Conservation (phyloP, 1,139 yeast genomes). For the Yamadazyma spencermartinsiae region DNA sequence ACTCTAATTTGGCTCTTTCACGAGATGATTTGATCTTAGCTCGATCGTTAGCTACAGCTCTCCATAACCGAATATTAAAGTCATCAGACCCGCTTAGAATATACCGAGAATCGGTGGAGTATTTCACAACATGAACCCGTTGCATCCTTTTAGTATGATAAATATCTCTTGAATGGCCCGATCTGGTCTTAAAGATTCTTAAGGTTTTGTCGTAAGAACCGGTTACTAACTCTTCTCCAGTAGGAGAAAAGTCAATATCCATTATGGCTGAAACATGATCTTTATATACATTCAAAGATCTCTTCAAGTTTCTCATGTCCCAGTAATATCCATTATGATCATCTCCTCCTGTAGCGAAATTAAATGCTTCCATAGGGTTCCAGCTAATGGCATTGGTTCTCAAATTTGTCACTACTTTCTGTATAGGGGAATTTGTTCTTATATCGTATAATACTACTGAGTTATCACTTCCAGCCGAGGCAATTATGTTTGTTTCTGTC, state of each 20-base stretch:
- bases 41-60: constrained; percentile 82
- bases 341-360: constrained; percentile 89
- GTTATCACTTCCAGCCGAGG: constrained; percentile 91
- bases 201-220: constrained; percentile 95
- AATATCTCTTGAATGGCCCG: constrained; percentile 92
- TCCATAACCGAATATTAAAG: constrained; percentile 92
- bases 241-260: constrained; percentile 93
- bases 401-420: constrained; percentile 80
- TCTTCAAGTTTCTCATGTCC: constrained; percentile 90
- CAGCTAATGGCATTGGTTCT: constrained; percentile 86
- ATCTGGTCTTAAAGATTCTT: constrained; percentile 70
- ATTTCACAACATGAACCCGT: constrained; percentile 80
- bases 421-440: constrained; percentile 90
- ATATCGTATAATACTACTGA: constrained; percentile 88
- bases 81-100: constrained; percentile 93
- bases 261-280: constrained; percentile 96
- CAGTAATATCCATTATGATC: constrained; percentile 94
- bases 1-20: constrained; percentile 81
- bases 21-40: constrained; percentile 77
- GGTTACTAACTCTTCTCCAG: constrained; percentile 94
- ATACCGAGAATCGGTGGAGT: constrained; percentile 84
- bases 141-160: constrained; percentile 99
- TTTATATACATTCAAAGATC: constrained; percentile 81
- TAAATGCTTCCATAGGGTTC: constrained; percentile 98
- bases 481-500: constrained; percentile 86